A percentile compares a stretch with the other conserved stretches of the same genome.
Evolutionary conservation across 805 yeast genomes (phyloP).

Genomic region (Ogataea henricii): DNA sequence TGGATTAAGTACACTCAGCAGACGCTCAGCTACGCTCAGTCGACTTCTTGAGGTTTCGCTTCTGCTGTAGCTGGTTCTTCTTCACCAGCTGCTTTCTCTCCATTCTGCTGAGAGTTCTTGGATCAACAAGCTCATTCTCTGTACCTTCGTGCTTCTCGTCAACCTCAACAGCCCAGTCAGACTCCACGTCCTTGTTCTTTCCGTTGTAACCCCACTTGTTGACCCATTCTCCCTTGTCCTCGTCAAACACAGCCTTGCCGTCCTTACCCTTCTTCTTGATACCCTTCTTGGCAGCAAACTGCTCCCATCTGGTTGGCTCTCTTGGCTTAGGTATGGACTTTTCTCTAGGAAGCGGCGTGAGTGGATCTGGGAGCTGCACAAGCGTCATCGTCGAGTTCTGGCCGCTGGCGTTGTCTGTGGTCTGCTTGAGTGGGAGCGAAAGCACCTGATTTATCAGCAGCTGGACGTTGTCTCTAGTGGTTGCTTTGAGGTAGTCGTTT

Average conservation of each 20-base stretch:
- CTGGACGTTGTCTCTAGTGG: constrained; percentile 92
- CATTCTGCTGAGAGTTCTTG: constrained; percentile 76
- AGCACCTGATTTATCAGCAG: constrained; percentile 85
- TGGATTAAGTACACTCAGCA: too few relatives aligned
- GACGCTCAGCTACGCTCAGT: constrained; percentile 14
- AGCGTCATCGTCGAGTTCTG: constrained; percentile 74
- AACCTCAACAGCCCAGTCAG: constrained; percentile 96
- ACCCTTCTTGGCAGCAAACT: constrained; percentile 94
- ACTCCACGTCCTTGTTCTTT: constrained; percentile 80
- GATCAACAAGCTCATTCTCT: constrained; percentile 74
- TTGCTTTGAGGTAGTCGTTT: constrained; percentile 62
- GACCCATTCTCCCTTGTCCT: constrained; percentile 90
- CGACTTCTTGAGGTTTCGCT: constrained; percentile 62
- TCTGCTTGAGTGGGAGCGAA: constrained; percentile 84
- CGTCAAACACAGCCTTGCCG: constrained; percentile 89
- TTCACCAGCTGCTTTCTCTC: constrained; percentile 84
- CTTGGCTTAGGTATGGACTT: constrained; percentile 92
- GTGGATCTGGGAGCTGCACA: constrained; percentile 81
- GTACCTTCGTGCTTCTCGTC: constrained; percentile 63
- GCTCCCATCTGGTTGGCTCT: constrained; percentile 94
- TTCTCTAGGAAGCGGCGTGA: constrained; percentile 86
- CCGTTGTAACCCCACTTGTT: constrained; percentile 99
- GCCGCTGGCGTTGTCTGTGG: constrained; percentile 57
- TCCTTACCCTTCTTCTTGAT: constrained; percentile 86
- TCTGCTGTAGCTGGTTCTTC: constrained; percentile 83